These are phyloP conservation scores for Tulasnella sp. DNA, from an alignment of 768 basidiomycete species.

Conservation along the genomic window DNA sequence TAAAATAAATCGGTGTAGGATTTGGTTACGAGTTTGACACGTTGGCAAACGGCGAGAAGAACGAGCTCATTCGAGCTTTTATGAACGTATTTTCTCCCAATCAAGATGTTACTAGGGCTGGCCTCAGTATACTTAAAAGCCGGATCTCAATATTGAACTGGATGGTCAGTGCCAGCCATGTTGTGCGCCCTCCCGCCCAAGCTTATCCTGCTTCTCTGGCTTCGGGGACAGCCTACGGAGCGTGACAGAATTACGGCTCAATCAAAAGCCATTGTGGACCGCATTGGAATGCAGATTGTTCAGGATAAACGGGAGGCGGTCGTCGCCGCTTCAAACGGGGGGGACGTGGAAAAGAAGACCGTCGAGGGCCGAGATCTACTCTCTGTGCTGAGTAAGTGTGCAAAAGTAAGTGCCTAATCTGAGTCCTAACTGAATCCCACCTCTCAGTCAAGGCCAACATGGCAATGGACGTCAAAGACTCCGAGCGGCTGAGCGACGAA, in stretches of 20 bases:
- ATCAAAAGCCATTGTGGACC: constrained; percentile 1
- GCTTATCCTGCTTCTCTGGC: neutral
- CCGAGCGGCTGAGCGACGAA: constrained; percentile 37
- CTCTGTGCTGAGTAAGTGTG: constrained; percentile 8
- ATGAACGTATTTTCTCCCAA: constrained; percentile 31
- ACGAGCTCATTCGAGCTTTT: constrained; percentile 38
- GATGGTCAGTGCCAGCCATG: neutral
- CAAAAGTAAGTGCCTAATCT: neutral
- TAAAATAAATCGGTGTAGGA: neutral
- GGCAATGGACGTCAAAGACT: constrained; percentile 35
- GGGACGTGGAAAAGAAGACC: neutral
- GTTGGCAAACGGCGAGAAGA: constrained; percentile 33
- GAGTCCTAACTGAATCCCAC: neutral
- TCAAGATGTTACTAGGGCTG: neutral
- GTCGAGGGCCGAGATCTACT: constrained; percentile 1
- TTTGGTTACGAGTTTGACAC: constrained; percentile 40
- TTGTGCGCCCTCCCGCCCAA: neutral
- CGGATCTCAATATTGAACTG: neutral
- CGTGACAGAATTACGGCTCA: neutral
- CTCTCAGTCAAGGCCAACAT: constrained; percentile 38
- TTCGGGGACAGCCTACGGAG: neutral
- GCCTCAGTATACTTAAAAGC: neutral
- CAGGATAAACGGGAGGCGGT: constrained; percentile 15
- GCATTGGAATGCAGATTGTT: constrained; percentile 2
- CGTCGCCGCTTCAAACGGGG: neutral